Conservation (phyloP, 2,329 filamentous ascomycete genomes). For the Madurella mycetomatis region DNA sequence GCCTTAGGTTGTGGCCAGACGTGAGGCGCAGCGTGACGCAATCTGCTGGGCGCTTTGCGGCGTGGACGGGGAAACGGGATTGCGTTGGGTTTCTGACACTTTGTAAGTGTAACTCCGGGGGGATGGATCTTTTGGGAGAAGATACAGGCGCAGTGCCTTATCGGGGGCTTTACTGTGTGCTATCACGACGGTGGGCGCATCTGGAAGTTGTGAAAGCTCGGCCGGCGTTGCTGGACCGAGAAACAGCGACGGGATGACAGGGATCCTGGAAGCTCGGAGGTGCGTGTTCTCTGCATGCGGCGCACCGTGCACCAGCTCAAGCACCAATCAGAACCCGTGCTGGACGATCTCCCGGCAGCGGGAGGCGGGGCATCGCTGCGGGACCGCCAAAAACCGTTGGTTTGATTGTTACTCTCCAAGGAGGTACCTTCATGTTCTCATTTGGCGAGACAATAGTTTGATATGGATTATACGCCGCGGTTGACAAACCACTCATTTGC, state of each 20-base stretch:
- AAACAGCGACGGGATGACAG: neutral
- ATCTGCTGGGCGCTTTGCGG: neutral
- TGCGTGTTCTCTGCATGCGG: neutral
- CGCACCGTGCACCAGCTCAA: neutral
- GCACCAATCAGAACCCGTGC: too few relatives aligned
- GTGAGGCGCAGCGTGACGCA: slow-evolving; percentile 6
- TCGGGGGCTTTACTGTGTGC: neutral
- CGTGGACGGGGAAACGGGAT: neutral
- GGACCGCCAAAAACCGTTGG: too few relatives aligned
- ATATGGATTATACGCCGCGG: too few relatives aligned
- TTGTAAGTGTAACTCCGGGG: too few relatives aligned
- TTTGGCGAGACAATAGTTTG: too few relatives aligned
- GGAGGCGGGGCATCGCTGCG: too few relatives aligned
- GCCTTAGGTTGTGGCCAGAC: neutral
- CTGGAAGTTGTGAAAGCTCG: neutral
- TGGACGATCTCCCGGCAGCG: too few relatives aligned
- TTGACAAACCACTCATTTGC: too few relatives aligned
- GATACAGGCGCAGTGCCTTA: too few relatives aligned
- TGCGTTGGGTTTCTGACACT: neutral
- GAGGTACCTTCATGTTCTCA: too few relatives aligned
- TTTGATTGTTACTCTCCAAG: too few relatives aligned
- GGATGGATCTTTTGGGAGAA: too few relatives aligned
- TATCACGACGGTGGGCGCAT: slow-evolving; percentile 4
- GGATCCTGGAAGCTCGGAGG: neutral
- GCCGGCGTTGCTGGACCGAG: neutral